Percentiles rank a stretch among this genome's conserved stretches.
phyloP scores from a whole-genome alignment of 768 basidiomycete genomes.

The Pholiota microspora region DNA sequence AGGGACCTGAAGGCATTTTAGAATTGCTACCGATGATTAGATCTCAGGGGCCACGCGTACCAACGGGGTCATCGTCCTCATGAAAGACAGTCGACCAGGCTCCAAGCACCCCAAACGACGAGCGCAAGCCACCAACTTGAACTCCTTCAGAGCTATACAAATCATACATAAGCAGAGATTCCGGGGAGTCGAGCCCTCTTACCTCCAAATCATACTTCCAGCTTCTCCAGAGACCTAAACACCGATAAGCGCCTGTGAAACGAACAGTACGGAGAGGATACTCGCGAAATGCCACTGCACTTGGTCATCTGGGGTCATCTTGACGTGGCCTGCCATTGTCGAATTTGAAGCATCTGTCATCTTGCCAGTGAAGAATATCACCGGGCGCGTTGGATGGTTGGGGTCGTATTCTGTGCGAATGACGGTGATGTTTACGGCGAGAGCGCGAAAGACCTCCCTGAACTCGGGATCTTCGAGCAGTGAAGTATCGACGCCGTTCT shows the following conservation, averaged over 20 bases:
- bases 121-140: conserved; percentile 59
- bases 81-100: conserved; percentile 47
- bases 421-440: conserved; percentile 47
- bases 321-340: conserved; percentile 51
- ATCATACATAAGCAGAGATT: conserved; percentile 1
- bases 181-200: conserved; percentile 12
- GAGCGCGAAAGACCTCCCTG: conserved; percentile 48
- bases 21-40: not conserved
- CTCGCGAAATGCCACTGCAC: conserved; percentile 67
- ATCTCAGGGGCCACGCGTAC: conserved; percentile 23
- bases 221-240: conserved; percentile 49
- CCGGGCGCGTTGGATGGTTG: conserved; percentile 47
- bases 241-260: not conserved
- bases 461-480: conserved; percentile 53
- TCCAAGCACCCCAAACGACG: conserved; percentile 57
- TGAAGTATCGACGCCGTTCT: conserved; percentile 32
- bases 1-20: conserved; percentile 26
- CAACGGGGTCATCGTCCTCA: conserved; percentile 42
- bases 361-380: conserved; percentile 52
- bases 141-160: conserved; percentile 54
- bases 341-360: conserved; percentile 42
- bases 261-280: conserved; percentile 2
- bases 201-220: conserved; percentile 58
- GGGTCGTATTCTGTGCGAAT: conserved; percentile 41
- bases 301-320: conserved; percentile 55